phyloP scores from a whole-genome alignment of 2,329 filamentous ascomycete species.

The Rugonectria rugulosa region DNA sequence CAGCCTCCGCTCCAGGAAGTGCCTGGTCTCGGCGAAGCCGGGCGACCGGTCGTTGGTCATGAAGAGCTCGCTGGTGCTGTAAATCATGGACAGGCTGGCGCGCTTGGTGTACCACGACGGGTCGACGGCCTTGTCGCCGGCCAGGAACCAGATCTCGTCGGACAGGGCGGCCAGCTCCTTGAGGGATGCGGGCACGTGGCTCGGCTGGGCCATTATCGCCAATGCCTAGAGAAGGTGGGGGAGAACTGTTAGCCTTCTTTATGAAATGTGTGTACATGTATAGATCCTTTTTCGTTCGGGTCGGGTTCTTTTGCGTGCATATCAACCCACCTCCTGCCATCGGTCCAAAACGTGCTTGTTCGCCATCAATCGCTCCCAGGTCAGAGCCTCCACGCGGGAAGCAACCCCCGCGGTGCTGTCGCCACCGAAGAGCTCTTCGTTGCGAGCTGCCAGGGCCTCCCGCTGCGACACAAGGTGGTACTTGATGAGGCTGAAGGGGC shows the following conservation, averaged over 20 bases:
- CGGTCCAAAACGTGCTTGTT: conserved; percentile 76
- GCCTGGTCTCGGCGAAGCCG: conserved; percentile 77
- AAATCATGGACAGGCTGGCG: conserved; percentile 62
- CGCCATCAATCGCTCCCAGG: conserved; percentile 78
- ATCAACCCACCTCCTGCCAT: conserved; percentile 81
- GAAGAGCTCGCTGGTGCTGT: conserved; percentile 83
- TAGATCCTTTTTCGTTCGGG: too few species aligned
- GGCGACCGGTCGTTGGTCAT: conserved; percentile 88
- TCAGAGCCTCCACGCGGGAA: conserved; percentile 72
- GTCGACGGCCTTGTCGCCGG: conserved; percentile 84
- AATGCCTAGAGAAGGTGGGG: conserved; percentile 67
- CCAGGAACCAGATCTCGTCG: conserved; percentile 92
- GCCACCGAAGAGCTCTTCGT: conserved; percentile 49
- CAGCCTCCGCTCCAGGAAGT: conserved; percentile 80
- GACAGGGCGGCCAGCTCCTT: conserved; percentile 80
- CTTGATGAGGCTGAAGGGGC: conserved; percentile 81
- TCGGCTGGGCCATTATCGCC: conserved; percentile 87
- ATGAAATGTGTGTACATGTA: neutral
- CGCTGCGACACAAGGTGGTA: conserved; percentile 78
- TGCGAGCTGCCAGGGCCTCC: conserved; percentile 59
- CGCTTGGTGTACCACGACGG: conserved; percentile 83
- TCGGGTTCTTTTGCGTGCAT: too few species aligned
- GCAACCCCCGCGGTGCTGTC: conserved; percentile 56
- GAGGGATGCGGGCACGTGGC: conserved; percentile 77
- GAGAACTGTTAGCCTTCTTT: conserved; percentile 19